These are phyloP conservation scores for Xylaria sp. DNA, from an alignment of 495 filamentous ascomycete genomes.

Conservation along the genomic window DNA sequence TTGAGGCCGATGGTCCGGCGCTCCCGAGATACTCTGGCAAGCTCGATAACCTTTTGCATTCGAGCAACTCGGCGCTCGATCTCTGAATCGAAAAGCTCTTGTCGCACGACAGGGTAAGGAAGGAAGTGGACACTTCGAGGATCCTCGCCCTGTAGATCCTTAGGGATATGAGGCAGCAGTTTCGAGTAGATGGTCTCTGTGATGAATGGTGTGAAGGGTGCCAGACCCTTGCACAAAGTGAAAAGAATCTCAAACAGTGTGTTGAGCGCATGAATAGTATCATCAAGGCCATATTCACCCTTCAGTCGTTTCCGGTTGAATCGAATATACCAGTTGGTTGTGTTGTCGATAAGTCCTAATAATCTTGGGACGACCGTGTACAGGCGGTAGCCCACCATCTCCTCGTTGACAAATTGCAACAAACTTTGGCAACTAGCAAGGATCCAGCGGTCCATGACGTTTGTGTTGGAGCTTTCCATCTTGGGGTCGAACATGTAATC, in stretches of 20 bases:
- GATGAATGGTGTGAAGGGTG: constrained; percentile 95
- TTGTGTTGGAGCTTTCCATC: constrained; percentile 76
- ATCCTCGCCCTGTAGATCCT: constrained; percentile 70
- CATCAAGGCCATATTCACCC: constrained; percentile 86
- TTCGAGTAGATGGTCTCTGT: constrained; percentile 92
- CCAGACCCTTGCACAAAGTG: constrained; percentile 83
- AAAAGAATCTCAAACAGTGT: constrained; percentile 97
- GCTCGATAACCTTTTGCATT: constrained; percentile 96
- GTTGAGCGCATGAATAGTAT: constrained; percentile 90
- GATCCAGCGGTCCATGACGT: constrained; percentile 98
- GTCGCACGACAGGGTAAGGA: constrained; percentile 82
- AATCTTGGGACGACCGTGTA: constrained; percentile 95
- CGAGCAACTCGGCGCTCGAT: constrained; percentile 85
- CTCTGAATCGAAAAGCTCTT: constrained; percentile 85
- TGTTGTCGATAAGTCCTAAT: constrained; percentile 88
- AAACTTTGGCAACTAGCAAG: constrained; percentile 91
- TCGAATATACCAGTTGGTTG: constrained; percentile 99
- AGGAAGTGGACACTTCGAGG: constrained; percentile 91
- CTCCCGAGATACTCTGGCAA: constrained; percentile 85
- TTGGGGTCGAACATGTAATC: constrained; percentile 83
- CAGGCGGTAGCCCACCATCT: constrained; percentile 88
- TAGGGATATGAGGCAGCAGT: constrained; percentile 70
- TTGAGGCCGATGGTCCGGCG: constrained; percentile 84
- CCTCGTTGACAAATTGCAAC: constrained; percentile 89
- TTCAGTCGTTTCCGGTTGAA: constrained; percentile 97